Conservation (phyloP, 306 rosid species). For the Cicer cuneatum region DNA sequence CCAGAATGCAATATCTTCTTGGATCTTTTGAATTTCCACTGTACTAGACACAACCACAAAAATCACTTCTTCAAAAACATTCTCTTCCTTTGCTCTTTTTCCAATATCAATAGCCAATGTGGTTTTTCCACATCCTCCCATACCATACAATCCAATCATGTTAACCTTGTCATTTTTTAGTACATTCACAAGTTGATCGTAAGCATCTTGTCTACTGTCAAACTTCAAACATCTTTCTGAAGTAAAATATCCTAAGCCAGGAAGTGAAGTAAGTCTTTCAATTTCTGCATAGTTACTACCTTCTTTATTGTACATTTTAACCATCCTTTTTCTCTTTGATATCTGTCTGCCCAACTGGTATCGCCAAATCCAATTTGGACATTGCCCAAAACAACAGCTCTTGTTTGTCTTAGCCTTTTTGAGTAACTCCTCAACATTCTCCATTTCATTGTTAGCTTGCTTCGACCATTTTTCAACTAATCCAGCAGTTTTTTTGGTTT, state of each 20-base stretch:
- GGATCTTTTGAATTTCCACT: constrained; percentile 3
- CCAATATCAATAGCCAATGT: not conserved
- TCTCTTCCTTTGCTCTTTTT: not conserved
- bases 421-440: not conserved
- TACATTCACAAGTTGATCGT: constrained; percentile 8
- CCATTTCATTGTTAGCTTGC: not conserved
- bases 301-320: not conserved
- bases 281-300: not conserved
- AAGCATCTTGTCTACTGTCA: not conserved
- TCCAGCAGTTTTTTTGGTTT: not conserved
- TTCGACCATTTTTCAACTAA: constrained; percentile 20
- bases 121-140: constrained; percentile 34
- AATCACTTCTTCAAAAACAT: constrained; percentile 9
- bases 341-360: not conserved
- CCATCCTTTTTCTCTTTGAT: not conserved
- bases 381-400: not conserved
- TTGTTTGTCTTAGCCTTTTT: not conserved
- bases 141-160: constrained; percentile 27
- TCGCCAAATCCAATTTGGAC: constrained; percentile 32
- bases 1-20: constrained; percentile 12
- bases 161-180: constrained; percentile 5
- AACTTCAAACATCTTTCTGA: not conserved
- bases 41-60: constrained; percentile 9
- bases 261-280: not conserved
- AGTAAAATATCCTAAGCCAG: not conserved